Base-by-base conservation (phyloP, 78 protist species). In the Protostelium mycophagum region DNA sequence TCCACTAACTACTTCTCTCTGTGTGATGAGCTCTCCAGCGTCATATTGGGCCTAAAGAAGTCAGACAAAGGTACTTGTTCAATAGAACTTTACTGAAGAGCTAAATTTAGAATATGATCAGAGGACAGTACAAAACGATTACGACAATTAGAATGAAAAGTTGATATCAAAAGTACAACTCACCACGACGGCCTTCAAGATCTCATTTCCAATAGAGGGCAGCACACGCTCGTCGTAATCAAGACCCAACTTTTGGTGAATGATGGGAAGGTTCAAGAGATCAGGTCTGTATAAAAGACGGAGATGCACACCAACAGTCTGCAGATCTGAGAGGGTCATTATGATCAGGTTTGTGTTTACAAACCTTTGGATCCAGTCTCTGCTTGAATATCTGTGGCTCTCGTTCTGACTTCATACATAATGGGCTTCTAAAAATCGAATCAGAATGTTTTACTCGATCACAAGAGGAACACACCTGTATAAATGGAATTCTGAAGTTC, bases 11-110 rank as follows among this genome's bases (percentile, higher is more conserved):
- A 86, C 73, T 63, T 94, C 96, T 94, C 96, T 94, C 87, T 94
- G 96, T n/a, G 96, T 94, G 37, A 94, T 94, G 34, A 94, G 38
- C 73, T 94, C 96, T 63, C 92, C 89, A 0, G 96, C 96, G 84
- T 94, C 96, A 35, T 94, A 94, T 86, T 94, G 96, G n/a, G 96
- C 95, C 91, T 90, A 5, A 36, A 28, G 10, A 83, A 0, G 1
- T 36, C 10, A 63, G 28, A 35, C 34, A 16, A n/a, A n/a, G n/a
- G n/a, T n/a, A n/a, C n/a, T n/a, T n/a, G n/a, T n/a, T n/a, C n/a
- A n/a, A n/a, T n/a, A n/a, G n/a, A n/a, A n/a, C n/a, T n/a, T n/a
- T n/a, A n/a, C n/a, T n/a, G n/a, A n/a, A n/a, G n/a, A n/a, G n/a
- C n/a, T n/a, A n/a, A n/a, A n/a, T n/a, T n/a, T n/a, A n/a, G n/a